Percentiles rank a stretch among this genome's conserved stretches.
Conservation (phyloP, 495 filamentous ascomycete genomes). For the Pyronema domesticum region DNA sequence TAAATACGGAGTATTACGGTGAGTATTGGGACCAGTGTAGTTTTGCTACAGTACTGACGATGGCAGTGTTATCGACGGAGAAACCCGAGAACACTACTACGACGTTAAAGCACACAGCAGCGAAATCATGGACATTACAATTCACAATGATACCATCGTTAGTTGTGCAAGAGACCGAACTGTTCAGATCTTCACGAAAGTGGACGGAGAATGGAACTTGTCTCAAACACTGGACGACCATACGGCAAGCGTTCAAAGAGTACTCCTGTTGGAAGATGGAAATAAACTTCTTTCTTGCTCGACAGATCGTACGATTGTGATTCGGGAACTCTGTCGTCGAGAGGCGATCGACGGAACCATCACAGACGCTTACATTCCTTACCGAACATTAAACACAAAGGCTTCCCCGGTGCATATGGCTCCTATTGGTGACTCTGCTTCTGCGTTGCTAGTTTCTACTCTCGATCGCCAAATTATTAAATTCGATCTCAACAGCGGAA, state of each 20-base stretch:
- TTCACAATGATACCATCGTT: conserved; percentile 51
- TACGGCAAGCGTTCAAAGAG: conserved; percentile 45
- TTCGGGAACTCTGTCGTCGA: conserved; percentile 44
- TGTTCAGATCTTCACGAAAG: conserved; percentile 63
- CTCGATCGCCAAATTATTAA: conserved; percentile 64
- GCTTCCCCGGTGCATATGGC: conserved; percentile 74
- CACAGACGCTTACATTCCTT: conserved; percentile 47
- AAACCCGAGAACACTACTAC: conserved; percentile 18
- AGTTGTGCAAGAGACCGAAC: conserved; percentile 76
- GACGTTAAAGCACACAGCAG: conserved; percentile 57
- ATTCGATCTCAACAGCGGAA: conserved; percentile 57
- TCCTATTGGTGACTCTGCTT: conserved; percentile 39
- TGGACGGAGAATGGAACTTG: conserved; percentile 36
- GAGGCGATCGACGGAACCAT: conserved; percentile 34
- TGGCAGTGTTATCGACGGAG: conserved; percentile 30
- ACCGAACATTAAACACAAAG: conserved; percentile 60
- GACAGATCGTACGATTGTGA: conserved; percentile 66
- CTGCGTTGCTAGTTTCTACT: conserved; percentile 54
- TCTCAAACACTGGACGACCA: conserved; percentile 67
- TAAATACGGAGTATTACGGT: conserved; percentile 65
- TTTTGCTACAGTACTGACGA: conserved; percentile 7
- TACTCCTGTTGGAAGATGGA: conserved; percentile 45
- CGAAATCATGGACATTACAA: conserved; percentile 67
- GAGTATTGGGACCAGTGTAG: conserved; percentile 15
- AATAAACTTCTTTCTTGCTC: conserved; percentile 69